phyloP scores from a whole-genome alignment of 139 green algal genomes.

The Chlamydomonas urium region DNA sequence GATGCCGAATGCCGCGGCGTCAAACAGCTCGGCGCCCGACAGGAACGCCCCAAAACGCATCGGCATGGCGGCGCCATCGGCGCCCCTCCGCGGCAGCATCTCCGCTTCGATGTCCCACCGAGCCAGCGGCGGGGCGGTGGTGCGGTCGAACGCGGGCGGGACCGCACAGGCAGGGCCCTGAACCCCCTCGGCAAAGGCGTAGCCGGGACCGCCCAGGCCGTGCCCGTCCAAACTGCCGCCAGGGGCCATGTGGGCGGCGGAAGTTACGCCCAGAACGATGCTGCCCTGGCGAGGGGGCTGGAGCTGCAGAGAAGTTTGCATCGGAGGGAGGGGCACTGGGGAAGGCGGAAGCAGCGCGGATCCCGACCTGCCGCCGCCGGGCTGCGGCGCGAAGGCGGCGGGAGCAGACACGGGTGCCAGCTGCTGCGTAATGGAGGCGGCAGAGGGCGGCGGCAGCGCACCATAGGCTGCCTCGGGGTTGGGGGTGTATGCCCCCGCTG shows the following conservation, averaged over 20 bases:
- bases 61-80: neutral
- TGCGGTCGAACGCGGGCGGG: neutral
- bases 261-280: neutral
- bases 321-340: no score
- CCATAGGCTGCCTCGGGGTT: no score
- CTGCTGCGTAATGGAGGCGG: no score
- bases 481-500: no score
- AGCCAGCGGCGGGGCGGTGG: neutral
- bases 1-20: slow-evolving; percentile 59
- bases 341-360: no score
- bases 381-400: no score
- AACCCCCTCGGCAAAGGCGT: neutral
- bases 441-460: no score
- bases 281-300: no score
- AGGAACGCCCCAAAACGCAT: slow-evolving; percentile 65
- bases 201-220: neutral
- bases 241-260: slow-evolving; percentile 4
- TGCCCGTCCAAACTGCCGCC: neutral
- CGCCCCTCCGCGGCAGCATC: neutral
- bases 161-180: neutral
- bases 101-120: slow-evolving; percentile 12
- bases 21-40: slow-evolving; percentile 57
- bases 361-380: no score
- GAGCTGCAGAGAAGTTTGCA: no score
- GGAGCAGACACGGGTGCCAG: no score